Base-by-base conservation (phyloP, 2,329 filamentous ascomycete species). In the Paraphoma sp. region DNA sequence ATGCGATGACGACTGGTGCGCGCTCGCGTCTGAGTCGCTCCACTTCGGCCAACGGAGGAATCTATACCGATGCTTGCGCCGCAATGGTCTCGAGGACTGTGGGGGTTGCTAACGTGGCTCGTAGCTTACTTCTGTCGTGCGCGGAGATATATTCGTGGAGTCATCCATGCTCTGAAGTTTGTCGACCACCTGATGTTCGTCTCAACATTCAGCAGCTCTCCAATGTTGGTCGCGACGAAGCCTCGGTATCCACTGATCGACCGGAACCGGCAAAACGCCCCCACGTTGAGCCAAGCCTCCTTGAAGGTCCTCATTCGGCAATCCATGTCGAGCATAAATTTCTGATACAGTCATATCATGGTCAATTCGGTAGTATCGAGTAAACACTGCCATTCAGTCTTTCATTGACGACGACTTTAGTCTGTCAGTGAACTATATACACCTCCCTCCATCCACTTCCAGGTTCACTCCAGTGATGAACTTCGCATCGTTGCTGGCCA, bases 391-490 rank as follows among this genome's bases (percentile, higher is more conserved):
- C 33, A 10, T 10, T 36, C 10, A 36, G 3, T 36, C 3, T 10
- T 36, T 36, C 14, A 36, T 36, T 36, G 33, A 36, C 23, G 23
- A 23, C 23, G 23, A 5, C 23, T 10, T 36, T 10, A 36, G 33
- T 7, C 9, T 10, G 9, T 36, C 14, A 36, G 3, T 7, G 33
- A 36, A 3, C 38, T 63, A 76, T 43, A 78, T 75, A 57, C 74
- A 73, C 31, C 73, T 63, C 6, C 76, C 76, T 42, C 76, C 76
- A 63, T 78, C 76, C 2, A 78, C 75, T 36, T 77, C 73, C 18
- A 78, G 51, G 48, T 78, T 78, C 4, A 84, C 70, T 1, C 86
- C 86, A 1, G 85, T 89, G 4, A 89, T 82, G 67, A 89, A 89
- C 36, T 76, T 79, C 2, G 86, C 83, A 58, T 86, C 84, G 45